Conservation (phyloP, 495 filamentous ascomycete genomes). For the Terfezia boudieri region DNA sequence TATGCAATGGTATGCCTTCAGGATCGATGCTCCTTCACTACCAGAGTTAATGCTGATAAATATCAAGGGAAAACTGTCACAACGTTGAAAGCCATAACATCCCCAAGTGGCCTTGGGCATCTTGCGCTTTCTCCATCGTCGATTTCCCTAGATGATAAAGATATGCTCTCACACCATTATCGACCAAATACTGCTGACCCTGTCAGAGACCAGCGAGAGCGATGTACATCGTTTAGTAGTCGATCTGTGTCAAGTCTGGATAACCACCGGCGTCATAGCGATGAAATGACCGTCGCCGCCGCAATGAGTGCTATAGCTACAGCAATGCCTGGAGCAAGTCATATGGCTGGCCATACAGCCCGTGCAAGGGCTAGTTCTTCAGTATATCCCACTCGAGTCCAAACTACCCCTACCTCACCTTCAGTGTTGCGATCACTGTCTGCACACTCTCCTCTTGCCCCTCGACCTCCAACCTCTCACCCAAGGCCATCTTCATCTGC, state of each 20-base stretch:
- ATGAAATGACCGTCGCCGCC: background rate
- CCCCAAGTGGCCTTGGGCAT: background rate
- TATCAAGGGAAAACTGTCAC: background rate
- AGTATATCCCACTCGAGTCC: background rate
- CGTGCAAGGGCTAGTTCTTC: background rate
- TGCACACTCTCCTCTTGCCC: background rate
- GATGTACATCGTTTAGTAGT: background rate
- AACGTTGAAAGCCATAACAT: background rate
- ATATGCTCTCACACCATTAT: background rate
- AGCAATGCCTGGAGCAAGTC: background rate
- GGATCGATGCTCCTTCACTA: no score
- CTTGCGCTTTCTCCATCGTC: no score
- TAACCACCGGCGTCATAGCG: background rate
- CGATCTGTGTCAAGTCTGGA: background rate
- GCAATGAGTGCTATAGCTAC: background rate
- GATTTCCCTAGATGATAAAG: background rate
- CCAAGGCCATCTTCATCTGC: background rate
- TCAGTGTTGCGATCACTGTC: background rate
- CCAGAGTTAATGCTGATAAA: no score
- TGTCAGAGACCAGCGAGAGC: background rate
- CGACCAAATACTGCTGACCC: background rate
- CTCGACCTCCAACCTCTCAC: background rate
- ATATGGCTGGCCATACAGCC: background rate
- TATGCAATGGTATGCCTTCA: constrained; percentile 19
- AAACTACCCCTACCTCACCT: background rate